These are phyloP conservation scores for Capsicum rhomboideum DNA, from an alignment of 257 asterid genomes.

Conservation along the genomic window DNA sequence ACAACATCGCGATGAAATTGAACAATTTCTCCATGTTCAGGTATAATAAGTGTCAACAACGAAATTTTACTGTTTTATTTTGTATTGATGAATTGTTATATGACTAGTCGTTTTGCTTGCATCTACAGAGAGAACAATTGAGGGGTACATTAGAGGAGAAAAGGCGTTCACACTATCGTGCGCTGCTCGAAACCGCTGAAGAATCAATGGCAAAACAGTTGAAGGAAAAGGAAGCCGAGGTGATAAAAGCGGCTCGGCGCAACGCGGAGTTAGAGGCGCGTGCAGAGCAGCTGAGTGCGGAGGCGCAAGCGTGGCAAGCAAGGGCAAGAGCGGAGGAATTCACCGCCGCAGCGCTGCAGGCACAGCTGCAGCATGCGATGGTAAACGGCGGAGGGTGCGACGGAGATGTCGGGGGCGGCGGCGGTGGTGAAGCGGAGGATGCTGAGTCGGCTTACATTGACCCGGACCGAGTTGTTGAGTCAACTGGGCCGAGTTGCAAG, in stretches of 20 bases:
- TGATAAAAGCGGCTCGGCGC: conserved; percentile 26
- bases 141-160: conserved; percentile 28
- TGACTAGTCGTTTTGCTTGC: not conserved
- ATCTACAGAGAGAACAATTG: conserved; percentile 23
- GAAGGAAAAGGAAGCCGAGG: conserved; percentile 32
- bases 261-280: conserved; percentile 30
- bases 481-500: conserved; percentile 27
- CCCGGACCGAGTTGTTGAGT: conserved; percentile 34
- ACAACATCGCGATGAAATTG: conserved; percentile 34
- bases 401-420: conserved; percentile 16
- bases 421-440: conserved; percentile 27
- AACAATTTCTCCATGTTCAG: conserved; percentile 14
- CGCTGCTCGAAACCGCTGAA: conserved; percentile 24
- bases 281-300: conserved; percentile 27
- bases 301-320: conserved; percentile 37
- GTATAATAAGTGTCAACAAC: not conserved
- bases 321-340: conserved; percentile 30
- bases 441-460: conserved; percentile 44
- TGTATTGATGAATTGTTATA: not conserved
- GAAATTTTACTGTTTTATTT: not conserved
- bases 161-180: conserved; percentile 24
- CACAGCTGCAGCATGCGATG: conserved; percentile 33
- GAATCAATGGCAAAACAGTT: conserved; percentile 24
- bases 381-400: conserved; percentile 9
- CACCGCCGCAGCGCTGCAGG: conserved; percentile 34